Percentiles rank a stretch among this genome's conserved stretches.
phyloP scores from a whole-genome alignment of 805 yeast genomes.

The Saccharomycopsis malanga region DNA sequence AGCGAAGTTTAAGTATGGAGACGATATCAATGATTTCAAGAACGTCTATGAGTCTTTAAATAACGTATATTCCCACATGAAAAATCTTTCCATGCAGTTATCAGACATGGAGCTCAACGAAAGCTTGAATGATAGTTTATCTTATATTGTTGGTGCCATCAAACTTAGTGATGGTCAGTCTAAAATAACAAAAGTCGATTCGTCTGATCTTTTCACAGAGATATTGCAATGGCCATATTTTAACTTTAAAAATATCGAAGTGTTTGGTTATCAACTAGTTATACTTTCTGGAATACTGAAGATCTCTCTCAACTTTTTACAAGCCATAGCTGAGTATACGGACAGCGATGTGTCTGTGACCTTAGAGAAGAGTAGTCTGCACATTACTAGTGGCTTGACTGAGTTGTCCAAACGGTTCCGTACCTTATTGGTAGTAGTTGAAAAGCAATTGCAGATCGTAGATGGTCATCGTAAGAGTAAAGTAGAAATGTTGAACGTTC shows the following conservation, averaged over 20 bases:
- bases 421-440: not conserved
- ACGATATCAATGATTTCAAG: too few relatives aligned
- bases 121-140: not conserved
- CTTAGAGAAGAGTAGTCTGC: not conserved
- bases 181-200: too few relatives aligned
- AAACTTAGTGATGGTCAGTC: not conserved
- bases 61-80: too few relatives aligned
- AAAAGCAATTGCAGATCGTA: too few relatives aligned
- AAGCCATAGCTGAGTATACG: not conserved
- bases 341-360: conserved; percentile 3
- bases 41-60: too few relatives aligned
- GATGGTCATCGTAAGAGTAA: too few relatives aligned
- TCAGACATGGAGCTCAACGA: conserved; percentile 3
- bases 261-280: not conserved
- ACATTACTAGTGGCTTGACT: not conserved
- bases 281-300: not conserved
- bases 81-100: too few relatives aligned
- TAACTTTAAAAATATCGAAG: not conserved
- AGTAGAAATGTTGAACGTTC: too few relatives aligned
- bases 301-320: not conserved
- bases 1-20: not conserved
- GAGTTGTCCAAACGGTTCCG: conserved; percentile 2
- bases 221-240: not conserved
- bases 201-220: not conserved
- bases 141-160: not conserved